Base-by-base conservation (phyloP, 2,329 filamentous ascomycete genomes). In the Curvularia eragrostidis region DNA sequence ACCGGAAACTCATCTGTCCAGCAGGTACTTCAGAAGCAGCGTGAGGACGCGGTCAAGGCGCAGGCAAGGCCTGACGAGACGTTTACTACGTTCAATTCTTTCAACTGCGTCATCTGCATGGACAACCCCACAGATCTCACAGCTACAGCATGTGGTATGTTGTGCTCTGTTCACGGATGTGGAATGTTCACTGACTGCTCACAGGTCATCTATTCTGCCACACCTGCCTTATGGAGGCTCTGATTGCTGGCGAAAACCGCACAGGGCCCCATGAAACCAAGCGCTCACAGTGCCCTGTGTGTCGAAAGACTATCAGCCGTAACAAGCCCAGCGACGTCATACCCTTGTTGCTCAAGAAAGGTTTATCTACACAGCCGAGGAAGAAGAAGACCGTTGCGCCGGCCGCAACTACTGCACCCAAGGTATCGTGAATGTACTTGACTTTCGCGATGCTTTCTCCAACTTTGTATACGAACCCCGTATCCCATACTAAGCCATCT, bases 201-300 rank as follows among this genome's bases (percentile, higher is more conserved):
- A 1, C 54, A 87, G 85, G 86, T 0, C 86, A 89, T 67, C 78
- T 88, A 23, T 88, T 88, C 72, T 89, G 86, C 69, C 85, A 88
- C 65, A 82, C 83, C 34, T 89, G 86, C 64, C 82, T 89, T 41
- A 81, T 84, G 49, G 83, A 87, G 68, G 83, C 84, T n/a, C 74
- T 89, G 18, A 83, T 83, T 38, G 82, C 82, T 24, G 81, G 82
- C 42, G 84, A 86, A 63, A 81, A 82, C 61, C 81, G 80, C 39
- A 69, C 77, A 9, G 79, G 78, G 1, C 74, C 77, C 6, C 76
- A 76, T 42, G 77, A 78, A 59, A 78, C 75, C 1, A 80, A 74
- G 43, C 74, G 75, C 21, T 76, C 75, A 0, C 78, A 79, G 50
- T 84, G 82, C 62, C 82, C 82, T 7, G 78, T 82, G 8, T 81